Conservation (phyloP, 2,329 filamentous ascomycete genomes). For the Pleurostoma richardsiae region DNA sequence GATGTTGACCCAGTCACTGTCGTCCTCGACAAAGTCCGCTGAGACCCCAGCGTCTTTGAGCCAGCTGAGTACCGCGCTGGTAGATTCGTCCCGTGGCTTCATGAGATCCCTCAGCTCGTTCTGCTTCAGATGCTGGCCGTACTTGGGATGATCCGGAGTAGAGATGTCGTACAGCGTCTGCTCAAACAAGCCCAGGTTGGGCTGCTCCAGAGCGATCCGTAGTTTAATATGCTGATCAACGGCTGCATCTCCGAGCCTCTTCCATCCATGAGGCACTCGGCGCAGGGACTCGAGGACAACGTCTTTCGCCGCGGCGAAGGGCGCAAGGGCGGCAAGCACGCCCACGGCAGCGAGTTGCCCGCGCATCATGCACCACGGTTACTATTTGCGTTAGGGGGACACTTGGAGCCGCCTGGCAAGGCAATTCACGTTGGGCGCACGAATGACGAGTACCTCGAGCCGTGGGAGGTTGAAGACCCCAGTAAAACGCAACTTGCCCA, state of each 20-base stretch:
- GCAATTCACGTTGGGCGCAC: too few relatives aligned
- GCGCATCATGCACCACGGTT: not conserved
- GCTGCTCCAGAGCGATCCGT: conserved; percentile 7
- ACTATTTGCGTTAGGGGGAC: too few relatives aligned
- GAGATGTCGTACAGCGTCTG: conserved; percentile 27
- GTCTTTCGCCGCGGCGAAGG: not conserved
- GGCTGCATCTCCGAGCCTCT: not conserved
- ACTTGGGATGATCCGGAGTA: conserved; percentile 37
- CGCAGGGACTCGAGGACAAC: not conserved
- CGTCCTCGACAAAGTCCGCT: conserved; percentile 18
- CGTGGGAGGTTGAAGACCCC: too few relatives aligned
- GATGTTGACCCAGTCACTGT: conserved; percentile 35
- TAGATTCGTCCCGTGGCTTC: conserved; percentile 44
- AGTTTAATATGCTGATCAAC: conserved; percentile 6
- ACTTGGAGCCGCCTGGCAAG: too few relatives aligned
- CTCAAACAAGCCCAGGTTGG: conserved; percentile 17
- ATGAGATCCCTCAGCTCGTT: conserved; percentile 49
- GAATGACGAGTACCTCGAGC: too few relatives aligned
- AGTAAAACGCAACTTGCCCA: too few relatives aligned
- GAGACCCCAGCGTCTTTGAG: conserved; percentile 45
- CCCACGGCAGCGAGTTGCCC: not conserved
- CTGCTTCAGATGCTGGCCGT: conserved; percentile 44
- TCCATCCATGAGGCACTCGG: not conserved
- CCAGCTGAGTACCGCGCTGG: conserved; percentile 50
- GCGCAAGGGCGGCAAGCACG: not conserved